Conservation (phyloP, 2,329 filamentous ascomycete species). For the Aspergillus uvarum region DNA sequence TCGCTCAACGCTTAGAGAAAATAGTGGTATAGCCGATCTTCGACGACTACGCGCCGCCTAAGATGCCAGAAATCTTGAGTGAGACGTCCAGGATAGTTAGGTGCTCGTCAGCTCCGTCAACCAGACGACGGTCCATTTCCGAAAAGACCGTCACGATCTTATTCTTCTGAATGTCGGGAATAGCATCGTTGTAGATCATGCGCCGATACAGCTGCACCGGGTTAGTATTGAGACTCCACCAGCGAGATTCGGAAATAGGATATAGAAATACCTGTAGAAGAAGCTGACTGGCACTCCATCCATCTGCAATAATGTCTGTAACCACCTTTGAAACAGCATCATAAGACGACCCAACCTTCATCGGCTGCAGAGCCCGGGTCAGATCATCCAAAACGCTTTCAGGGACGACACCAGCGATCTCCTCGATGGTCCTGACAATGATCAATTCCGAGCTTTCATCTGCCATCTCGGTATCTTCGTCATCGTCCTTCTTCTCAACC, state of each 20-base stretch:
- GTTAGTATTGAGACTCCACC: constrained; percentile 10
- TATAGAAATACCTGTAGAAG: constrained; percentile 65
- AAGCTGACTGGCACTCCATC: constrained; percentile 92
- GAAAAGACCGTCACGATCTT: constrained; percentile 87
- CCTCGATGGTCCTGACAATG: constrained; percentile 78
- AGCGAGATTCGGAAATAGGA: not conserved
- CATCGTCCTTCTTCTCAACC: constrained; percentile 48
- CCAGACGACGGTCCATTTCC: constrained; percentile 87
- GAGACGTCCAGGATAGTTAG: constrained; percentile 83
- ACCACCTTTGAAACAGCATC: constrained; percentile 74
- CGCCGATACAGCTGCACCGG: constrained; percentile 62
- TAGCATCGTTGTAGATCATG: constrained; percentile 78
- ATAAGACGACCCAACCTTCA: constrained; percentile 64
- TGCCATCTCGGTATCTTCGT: constrained; percentile 62
- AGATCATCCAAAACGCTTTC: constrained; percentile 68
- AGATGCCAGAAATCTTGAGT: constrained; percentile 73
- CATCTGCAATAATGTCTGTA: constrained; percentile 89
- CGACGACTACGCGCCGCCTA: constrained; percentile 44
- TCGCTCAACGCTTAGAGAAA: not conserved
- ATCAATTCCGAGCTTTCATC: constrained; percentile 56
- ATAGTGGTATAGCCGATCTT: too few species aligned
- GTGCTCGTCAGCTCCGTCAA: constrained; percentile 95
- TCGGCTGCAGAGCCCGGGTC: constrained; percentile 73
- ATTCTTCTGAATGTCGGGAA: constrained; percentile 84
- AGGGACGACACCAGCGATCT: constrained; percentile 95